Evolutionary conservation across 306 rosid species (phyloP), one percentile per base, ranked within the genome.

Genomic region (Cucumis hystrix): DNA sequence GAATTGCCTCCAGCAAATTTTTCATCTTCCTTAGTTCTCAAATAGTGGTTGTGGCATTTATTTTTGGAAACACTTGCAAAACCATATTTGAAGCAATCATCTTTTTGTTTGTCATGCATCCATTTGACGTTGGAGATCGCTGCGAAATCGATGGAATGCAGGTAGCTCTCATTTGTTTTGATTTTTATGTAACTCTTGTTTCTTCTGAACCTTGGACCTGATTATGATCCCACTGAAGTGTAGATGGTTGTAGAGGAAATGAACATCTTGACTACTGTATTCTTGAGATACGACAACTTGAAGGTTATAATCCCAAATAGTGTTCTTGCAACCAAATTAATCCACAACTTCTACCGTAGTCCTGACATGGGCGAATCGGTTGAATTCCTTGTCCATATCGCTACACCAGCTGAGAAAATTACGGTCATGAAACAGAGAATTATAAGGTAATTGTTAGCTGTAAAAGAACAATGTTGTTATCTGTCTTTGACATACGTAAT

Each of bases 171-270:
- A 23, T 71, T 71, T 17, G 14, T 25, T 70, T 70, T 47, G n/a
- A 8, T 47, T 71, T 71, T 12, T 52, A 25, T n/a, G 74, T 16
- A 54, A 28, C 63, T 67, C 11, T 55, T n/a, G 45, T 77, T 77
- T 33, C 33, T 58, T 61, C 78, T 79, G 71, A 61, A 17, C 18
- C 52, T 4, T 79, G 35, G 17, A 18, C 52, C 69, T 76, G 49
- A 69, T 54, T 49, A 49, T 25, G 61, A 71, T 71, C 60, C 41
- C 60, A 71, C 51, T 71, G 60, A 71, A 71, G 76, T 49, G 76
- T 28, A 96, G 99, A 86, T 96, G 99, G 82, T 96, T 56, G 99
- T 92, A 35, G 99, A 96, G 85, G 99, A 96, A 76, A 96, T 96
- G 99, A 96, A 96, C 85, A 91, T 96, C 84, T 85, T 96, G 86